Evolutionary conservation across 202 grass and related monocot genomes (phyloP).

Genomic region (Saccharum hybrid): DNA sequence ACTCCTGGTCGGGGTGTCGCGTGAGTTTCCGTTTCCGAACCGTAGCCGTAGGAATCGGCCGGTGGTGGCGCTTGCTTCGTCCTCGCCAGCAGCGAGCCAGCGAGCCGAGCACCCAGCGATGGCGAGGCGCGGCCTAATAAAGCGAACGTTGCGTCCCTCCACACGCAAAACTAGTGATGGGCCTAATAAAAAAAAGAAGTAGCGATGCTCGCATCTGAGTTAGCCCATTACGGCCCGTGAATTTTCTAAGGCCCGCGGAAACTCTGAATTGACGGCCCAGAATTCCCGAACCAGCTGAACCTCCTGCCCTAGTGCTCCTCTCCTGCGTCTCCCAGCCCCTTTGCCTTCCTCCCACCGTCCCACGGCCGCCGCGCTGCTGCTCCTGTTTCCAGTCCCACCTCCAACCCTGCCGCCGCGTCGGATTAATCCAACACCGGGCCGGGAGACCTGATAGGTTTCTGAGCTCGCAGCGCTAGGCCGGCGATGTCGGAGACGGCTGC

Average conservation of each 20-base stretch:
- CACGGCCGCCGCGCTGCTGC: background rate
- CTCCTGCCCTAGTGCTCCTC: background rate
- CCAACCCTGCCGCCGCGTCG: too few species aligned
- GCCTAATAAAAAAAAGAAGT: too few species aligned
- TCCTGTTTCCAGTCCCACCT: background rate
- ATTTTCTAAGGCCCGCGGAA: background rate
- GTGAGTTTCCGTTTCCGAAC: background rate
- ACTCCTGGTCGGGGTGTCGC: background rate
- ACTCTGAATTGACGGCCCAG: background rate
- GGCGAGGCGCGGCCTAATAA: background rate
- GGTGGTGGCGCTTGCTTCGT: too few species aligned
- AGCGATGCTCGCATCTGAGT: too few species aligned
- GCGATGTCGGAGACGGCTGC: slow-evolving; percentile 39
- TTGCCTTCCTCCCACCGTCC: background rate
- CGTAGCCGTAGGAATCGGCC: background rate
- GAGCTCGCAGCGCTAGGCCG: background rate
- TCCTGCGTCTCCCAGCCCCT: too few species aligned
- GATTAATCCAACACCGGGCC: background rate
- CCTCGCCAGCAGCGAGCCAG: background rate
- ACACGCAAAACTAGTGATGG: too few species aligned
- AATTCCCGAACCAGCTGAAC: background rate
- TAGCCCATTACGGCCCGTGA: background rate
- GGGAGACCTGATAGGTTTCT: background rate
- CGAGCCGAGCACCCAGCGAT: background rate
- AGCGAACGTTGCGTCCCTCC: background rate